phyloP scores from a whole-genome alignment of 2,329 filamentous ascomycete genomes.

The Diplodia seriata region DNA sequence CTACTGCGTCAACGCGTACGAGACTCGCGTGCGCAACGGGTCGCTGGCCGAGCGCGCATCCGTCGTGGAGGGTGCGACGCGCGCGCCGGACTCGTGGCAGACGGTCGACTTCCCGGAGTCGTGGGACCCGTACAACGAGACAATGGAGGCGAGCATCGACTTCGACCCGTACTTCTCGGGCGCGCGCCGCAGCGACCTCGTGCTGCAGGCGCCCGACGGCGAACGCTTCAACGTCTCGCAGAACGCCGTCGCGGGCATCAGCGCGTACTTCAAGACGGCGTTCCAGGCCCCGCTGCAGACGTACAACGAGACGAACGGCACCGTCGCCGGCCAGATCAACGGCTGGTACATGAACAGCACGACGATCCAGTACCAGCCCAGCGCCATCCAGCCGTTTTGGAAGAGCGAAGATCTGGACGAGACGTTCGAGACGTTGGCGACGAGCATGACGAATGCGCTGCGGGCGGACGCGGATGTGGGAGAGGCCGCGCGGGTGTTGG shows the following conservation, averaged over 20 bases:
- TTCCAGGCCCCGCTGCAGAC: neutral
- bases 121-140: neutral
- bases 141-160: constrained; percentile 4
- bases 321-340: constrained; percentile 11
- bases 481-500: neutral
- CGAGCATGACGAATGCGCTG: constrained; percentile 35
- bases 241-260: constrained; percentile 26
- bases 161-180: constrained; percentile 30
- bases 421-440: constrained; percentile 32
- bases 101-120: neutral
- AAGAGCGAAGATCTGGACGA: constrained; percentile 26
- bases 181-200: constrained; percentile 4
- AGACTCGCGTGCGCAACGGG: constrained; percentile 24
- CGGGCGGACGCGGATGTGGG: constrained; percentile 13
- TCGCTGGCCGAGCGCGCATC: neutral
- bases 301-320: constrained; percentile 9
- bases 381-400: constrained; percentile 31
- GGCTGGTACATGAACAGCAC: constrained; percentile 28
- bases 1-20: constrained; percentile 35
- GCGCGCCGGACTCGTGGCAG: no score
- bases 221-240: constrained; percentile 34
- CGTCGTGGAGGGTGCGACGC: no score
- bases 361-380: constrained; percentile 25
- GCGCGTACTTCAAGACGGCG: constrained; percentile 27
- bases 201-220: neutral